Percentiles rank a stretch among this genome's conserved stretches.
Evolutionary conservation across 2,329 filamentous ascomycete species (phyloP).

Genomic region (Dactylellina sp.): DNA sequence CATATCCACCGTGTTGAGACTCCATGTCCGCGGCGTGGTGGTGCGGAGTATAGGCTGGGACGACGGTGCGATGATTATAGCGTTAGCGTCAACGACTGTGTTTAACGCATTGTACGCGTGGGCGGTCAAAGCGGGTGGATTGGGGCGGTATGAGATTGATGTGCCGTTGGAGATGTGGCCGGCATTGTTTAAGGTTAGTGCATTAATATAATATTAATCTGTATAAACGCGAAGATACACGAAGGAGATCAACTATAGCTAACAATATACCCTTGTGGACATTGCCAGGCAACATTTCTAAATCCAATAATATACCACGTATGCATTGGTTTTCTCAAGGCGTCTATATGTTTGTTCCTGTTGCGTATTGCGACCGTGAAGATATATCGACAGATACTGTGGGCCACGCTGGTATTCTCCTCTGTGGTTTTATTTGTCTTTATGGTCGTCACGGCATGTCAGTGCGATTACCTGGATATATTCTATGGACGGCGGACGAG

Average conservation of each 20-base stretch:
- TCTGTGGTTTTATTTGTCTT: neutral
- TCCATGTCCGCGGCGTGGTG: neutral
- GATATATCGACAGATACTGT: conserved; percentile 15
- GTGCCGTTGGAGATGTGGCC: conserved; percentile 15
- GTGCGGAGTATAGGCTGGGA: conserved; percentile 20
- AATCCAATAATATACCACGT: conserved; percentile 30
- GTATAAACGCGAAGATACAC: no score
- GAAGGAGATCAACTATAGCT: neutral
- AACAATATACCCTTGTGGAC: neutral
- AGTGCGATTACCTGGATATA: conserved; percentile 20
- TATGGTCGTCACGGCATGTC: conserved; percentile 10
- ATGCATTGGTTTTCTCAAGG: conserved; percentile 9
- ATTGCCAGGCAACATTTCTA: conserved; percentile 12
- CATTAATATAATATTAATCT: neutral
- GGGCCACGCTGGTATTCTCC: conserved; percentile 17
- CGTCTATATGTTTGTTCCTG: conserved; percentile 12
- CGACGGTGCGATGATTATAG: conserved; percentile 7
- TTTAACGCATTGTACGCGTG: conserved; percentile 16
- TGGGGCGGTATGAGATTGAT: conserved; percentile 23
- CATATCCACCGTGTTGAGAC: neutral
- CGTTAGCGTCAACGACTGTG: neutral
- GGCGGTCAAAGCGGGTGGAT: conserved; percentile 17
- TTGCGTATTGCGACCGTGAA: conserved; percentile 12
- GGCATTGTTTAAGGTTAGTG: conserved; percentile 7
- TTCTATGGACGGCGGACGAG: conserved; percentile 5